Evolutionary conservation across 1,139 yeast species (phyloP), one percentile per base, ranked within the genome.

Genomic region (Taiozyma onychis): DNA sequence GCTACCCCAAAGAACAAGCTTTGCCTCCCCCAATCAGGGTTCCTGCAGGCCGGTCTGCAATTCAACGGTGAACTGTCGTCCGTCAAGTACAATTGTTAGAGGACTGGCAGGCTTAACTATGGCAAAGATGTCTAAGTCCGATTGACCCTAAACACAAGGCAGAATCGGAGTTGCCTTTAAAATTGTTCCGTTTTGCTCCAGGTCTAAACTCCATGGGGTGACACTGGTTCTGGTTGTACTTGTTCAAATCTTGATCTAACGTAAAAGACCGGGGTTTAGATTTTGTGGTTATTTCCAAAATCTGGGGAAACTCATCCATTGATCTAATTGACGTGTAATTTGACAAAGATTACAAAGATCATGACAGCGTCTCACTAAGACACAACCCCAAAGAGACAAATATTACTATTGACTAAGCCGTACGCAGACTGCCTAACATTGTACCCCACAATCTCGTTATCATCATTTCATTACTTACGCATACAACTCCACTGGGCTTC

Each of bases 21-120:
- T 30, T 30, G 3, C 2, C 18, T 18, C 18, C 18, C 18, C 18
- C n/a, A 30, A 30, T 13, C n/a, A 30, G 41, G 41, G 11, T 6
- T 18, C 41, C 24, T 37, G 41, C 24, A 37, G 9, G 24, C 24
- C 24, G 24, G 41, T 22, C 5, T n/a, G 41, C 24, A 37, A 8
- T 5, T 37, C 24, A 37, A 37, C 50, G 50, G 50, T 28, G 41
- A 26, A 44, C 50, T 30, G 50, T 26, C 18, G 45, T 43, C 50
- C 50, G 45, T 48, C 26, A 39, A 39, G 14, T 37, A 3, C 24
- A 21, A 27, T 26, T 27, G 24, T 21, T 14, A 32, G 35, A 6
- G 35, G 35, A 32, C 18, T n/a, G 18, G 18, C 9, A 32, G 6
- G 35, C 35, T 32, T n/a, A 32, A 32, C 35, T 32, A 32, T 32